Conservation (phyloP, 1,139 yeast species). For the Diutina neorugosa region DNA sequence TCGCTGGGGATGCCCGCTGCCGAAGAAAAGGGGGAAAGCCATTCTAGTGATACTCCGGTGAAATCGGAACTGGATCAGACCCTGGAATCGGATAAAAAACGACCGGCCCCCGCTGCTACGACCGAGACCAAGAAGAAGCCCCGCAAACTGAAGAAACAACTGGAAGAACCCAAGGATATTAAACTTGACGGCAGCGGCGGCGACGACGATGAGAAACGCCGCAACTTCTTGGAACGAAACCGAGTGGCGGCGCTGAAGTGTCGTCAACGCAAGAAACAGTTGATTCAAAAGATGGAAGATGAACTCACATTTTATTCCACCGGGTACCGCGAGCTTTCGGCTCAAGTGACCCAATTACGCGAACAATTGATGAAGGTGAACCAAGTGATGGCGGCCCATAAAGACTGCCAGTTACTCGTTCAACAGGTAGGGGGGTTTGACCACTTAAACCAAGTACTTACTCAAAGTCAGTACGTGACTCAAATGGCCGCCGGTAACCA, state of each 20-base stretch:
- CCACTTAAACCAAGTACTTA: conserved; percentile 20
- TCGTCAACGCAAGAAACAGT: conserved; percentile 87
- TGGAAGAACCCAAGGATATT: conserved; percentile 10
- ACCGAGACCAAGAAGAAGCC: background rate
- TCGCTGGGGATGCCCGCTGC: background rate
- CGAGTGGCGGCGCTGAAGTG: conserved; percentile 94
- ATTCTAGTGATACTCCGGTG: background rate
- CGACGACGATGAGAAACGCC: conserved; percentile 61
- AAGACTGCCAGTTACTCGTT: conserved; percentile 24
- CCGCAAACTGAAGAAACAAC: conserved; percentile 4
- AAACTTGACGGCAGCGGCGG: conserved; percentile 5
- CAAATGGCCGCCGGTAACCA: conserved; percentile 13
- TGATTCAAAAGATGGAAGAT: conserved; percentile 70
- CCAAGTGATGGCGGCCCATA: conserved; percentile 13
- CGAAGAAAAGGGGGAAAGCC: background rate
- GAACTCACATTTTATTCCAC: conserved; percentile 57
- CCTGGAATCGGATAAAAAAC: background rate
- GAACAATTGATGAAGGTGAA: conserved; percentile 43
- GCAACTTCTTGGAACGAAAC: conserved; percentile 77
- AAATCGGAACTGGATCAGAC: background rate
- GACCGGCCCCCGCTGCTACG: background rate
- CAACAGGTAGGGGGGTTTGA: conserved; percentile 29
- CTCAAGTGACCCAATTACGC: conserved; percentile 44
- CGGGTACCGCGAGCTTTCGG: conserved; percentile 58
- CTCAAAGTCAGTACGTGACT: conserved; percentile 20